Conservation (phyloP, 2,329 filamentous ascomycete species). For the Aspergillus sp. region DNA sequence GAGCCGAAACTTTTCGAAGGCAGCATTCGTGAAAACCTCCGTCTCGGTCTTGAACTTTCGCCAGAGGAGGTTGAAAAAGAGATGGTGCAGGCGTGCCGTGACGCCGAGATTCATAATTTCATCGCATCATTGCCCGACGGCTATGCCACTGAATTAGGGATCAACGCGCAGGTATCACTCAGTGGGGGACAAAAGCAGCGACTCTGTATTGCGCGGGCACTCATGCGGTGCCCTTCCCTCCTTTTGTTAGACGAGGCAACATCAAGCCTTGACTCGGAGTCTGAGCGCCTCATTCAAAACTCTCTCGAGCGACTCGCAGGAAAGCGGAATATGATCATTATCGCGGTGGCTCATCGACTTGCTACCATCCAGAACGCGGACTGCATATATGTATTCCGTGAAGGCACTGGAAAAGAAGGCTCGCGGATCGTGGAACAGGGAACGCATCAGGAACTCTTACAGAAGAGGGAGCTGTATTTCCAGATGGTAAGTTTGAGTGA, state of each 20-base stretch:
- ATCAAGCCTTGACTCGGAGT: conserved; percentile 61
- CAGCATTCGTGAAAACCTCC: neutral
- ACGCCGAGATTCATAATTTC: conserved; percentile 49
- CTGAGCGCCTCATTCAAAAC: conserved; percentile 53
- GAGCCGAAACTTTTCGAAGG: neutral
- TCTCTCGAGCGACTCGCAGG: conserved; percentile 39
- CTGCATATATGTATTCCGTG: conserved; percentile 76
- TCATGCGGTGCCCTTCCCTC: conserved; percentile 59
- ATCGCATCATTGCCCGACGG: conserved; percentile 66
- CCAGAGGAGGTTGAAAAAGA: neutral
- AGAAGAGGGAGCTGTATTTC: conserved; percentile 43
- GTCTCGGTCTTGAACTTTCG: neutral
- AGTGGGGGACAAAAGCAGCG: conserved; percentile 64
- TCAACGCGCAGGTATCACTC: conserved; percentile 56
- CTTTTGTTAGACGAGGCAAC: conserved; percentile 67
- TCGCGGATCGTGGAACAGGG: conserved; percentile 57
- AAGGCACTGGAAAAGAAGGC: conserved; percentile 55
- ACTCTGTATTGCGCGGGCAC: conserved; percentile 61
- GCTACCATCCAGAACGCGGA: conserved; percentile 69
- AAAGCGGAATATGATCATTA: conserved; percentile 38
- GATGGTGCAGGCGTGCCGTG: neutral
- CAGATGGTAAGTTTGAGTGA: neutral
- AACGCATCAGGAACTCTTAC: conserved; percentile 63
- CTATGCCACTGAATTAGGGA: conserved; percentile 64
- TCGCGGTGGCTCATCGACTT: conserved; percentile 49